Evolutionary conservation across 345 rosid species (phyloP).

Genomic region (Tarenaya hassleriana): DNA sequence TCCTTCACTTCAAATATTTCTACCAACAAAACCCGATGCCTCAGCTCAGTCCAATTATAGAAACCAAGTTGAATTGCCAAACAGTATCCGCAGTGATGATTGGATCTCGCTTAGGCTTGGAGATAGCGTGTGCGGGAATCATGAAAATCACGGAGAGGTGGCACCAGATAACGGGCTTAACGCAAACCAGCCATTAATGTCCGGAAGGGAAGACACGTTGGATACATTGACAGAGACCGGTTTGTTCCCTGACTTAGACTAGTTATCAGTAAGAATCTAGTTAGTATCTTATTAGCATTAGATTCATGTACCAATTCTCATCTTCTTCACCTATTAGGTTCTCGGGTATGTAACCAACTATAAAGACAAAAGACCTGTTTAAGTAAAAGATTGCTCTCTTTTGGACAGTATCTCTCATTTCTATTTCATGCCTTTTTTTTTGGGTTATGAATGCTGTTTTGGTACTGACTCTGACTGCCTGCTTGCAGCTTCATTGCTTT

Average conservation of each 20-base stretch:
- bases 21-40: conserved; percentile 71
- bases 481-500: conserved; percentile 72
- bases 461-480: conserved; percentile 8
- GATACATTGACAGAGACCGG: conserved; percentile 68
- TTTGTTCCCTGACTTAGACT: conserved; percentile 42
- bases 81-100: conserved; percentile 69
- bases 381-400: too few relatives aligned
- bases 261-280: neutral
- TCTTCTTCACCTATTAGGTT: neutral
- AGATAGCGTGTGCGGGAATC: conserved; percentile 50
- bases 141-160: conserved; percentile 35
- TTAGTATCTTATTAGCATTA: neutral
- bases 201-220: conserved; percentile 37
- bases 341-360: too few relatives aligned
- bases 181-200: conserved; percentile 47
- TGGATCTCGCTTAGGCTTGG: conserved; percentile 96
- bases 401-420: neutral
- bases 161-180: conserved; percentile 42
- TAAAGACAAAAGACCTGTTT: too few relatives aligned
- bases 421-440: neutral
- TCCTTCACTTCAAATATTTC: conserved; percentile 88
- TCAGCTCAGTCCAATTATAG: conserved; percentile 52
- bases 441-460: neutral
- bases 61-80: conserved; percentile 61
- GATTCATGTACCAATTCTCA: neutral